Evolutionary conservation across 2,329 filamentous ascomycete genomes (phyloP).

Genomic region (Chalaropsis thielavioides): DNA sequence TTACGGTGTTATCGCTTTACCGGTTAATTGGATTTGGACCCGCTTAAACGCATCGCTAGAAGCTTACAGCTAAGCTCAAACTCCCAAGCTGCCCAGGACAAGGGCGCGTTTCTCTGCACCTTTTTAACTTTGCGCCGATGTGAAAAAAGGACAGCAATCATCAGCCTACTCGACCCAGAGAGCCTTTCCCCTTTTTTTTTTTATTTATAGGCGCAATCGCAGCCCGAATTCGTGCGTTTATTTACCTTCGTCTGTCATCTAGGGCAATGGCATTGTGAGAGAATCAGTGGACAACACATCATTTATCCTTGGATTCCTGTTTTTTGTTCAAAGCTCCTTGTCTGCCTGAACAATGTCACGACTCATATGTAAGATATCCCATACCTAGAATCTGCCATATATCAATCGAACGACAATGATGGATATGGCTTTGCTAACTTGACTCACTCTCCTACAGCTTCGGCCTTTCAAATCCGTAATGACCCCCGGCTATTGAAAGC

Average conservation of each 20-base stretch:
- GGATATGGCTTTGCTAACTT: neutral
- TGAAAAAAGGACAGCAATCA: neutral
- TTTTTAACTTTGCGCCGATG: neutral
- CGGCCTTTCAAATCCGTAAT: conserved; percentile 56
- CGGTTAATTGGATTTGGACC: neutral
- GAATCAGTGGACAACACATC: neutral
- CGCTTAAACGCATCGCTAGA: conserved; percentile 6
- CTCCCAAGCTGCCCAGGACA: neutral
- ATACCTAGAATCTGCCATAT: neutral
- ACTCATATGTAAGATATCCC: conserved; percentile 14
- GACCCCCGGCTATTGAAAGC: conserved; percentile 71
- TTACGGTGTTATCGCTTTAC: neutral
- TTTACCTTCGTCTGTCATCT: neutral
- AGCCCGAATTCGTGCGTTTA: neutral
- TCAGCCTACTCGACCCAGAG: neutral
- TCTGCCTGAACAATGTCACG: conserved; percentile 15
- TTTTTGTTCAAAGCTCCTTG: conserved; percentile 16
- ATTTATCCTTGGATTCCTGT: conserved; percentile 7
- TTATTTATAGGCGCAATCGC: neutral
- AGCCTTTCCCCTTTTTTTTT: neutral
- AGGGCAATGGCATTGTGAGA: neutral
- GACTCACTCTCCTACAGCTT: conserved; percentile 27
- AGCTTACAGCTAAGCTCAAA: neutral
- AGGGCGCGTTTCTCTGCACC: neutral
- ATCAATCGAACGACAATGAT: neutral